A percentile compares a stretch with the other conserved stretches of the same genome.
Evolutionary conservation across 2,329 filamentous ascomycete species (phyloP).

Genomic region (Arthrobotrys megalospora): DNA sequence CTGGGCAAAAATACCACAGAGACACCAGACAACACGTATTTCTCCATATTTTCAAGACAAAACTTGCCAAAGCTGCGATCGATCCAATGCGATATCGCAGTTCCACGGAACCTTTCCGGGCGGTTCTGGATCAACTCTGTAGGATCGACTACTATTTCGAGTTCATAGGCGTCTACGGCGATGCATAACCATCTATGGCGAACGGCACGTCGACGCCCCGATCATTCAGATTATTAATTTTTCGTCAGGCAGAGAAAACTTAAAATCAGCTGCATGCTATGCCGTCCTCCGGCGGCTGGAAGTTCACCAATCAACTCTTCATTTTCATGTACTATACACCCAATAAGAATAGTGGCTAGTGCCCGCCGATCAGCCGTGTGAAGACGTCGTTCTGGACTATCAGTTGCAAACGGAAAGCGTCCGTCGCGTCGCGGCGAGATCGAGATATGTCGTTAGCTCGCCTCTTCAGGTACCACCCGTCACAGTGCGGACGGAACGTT

Average conservation of each 20-base stretch:
- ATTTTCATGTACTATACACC: slow-evolving; percentile 9
- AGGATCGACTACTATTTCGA: slow-evolving; percentile 19
- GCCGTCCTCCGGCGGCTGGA: slow-evolving; percentile 27
- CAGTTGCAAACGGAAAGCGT: slow-evolving; percentile 23
- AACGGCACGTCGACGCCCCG: slow-evolving; percentile 25
- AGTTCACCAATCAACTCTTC: slow-evolving; percentile 42
- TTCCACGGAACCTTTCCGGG: slow-evolving; percentile 22
- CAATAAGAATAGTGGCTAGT: slow-evolving; percentile 18
- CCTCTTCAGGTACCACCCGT: slow-evolving; percentile 42
- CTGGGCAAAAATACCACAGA: slow-evolving; percentile 13
- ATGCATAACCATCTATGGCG: slow-evolving; percentile 24
- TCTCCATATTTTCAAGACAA: slow-evolving; percentile 8
- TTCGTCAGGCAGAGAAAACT: slow-evolving; percentile 4
- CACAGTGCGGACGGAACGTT: slow-evolving; percentile 54
- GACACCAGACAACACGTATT: slow-evolving; percentile 15
- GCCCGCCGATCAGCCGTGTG: slow-evolving; percentile 50
- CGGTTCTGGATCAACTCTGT: slow-evolving; percentile 19
- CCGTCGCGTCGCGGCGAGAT: slow-evolving; percentile 37
- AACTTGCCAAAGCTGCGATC: neutral
- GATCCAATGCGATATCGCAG: neutral
- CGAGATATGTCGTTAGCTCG: slow-evolving; percentile 16
- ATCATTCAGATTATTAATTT: slow-evolving; percentile 8
- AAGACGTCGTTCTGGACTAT: slow-evolving; percentile 53
- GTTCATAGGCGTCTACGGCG: slow-evolving; percentile 19
- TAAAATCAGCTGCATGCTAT: slow-evolving; percentile 12